These are phyloP conservation scores for Hymenotorrendiella dingleyae DNA, from an alignment of 2,329 filamentous ascomycete genomes.

Conservation along the genomic window DNA sequence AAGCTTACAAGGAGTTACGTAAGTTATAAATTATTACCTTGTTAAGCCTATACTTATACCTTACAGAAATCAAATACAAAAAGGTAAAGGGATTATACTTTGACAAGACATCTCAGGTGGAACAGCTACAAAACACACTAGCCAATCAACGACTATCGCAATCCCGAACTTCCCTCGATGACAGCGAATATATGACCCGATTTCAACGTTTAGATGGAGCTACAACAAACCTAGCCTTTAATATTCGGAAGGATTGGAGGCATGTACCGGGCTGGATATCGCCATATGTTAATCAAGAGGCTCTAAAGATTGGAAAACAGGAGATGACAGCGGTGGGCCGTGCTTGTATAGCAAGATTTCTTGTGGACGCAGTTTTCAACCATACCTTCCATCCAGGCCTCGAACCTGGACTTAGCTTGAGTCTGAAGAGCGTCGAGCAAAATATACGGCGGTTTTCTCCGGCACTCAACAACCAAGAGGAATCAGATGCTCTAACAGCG, in stretches of 20 bases:
- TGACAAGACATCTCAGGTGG: slow-evolving; percentile 82
- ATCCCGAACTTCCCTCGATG: slow-evolving; percentile 89
- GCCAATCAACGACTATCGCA: slow-evolving; percentile 93
- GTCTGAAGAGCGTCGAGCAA: slow-evolving; percentile 79
- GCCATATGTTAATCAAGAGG: slow-evolving; percentile 75
- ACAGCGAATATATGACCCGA: slow-evolving; percentile 84
- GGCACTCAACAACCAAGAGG: slow-evolving; percentile 70
- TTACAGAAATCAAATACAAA: slow-evolving; percentile 84
- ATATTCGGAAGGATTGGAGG: slow-evolving; percentile 92
- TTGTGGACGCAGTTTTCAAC: slow-evolving; percentile 87
- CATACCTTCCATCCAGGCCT: slow-evolving; percentile 88
- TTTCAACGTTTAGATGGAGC: slow-evolving; percentile 90
- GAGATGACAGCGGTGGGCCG: slow-evolving; percentile 97
- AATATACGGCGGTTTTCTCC: slow-evolving; percentile 78
- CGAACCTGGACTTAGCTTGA: slow-evolving; percentile 66
- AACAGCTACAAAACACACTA: slow-evolving; percentile 93
- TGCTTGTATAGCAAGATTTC: slow-evolving; percentile 81
- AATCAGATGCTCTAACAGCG: slow-evolving; percentile 78
- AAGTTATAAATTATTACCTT: slow-evolving; percentile 23
- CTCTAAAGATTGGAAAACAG: slow-evolving; percentile 80
- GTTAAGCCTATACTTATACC: slow-evolving; percentile 10
- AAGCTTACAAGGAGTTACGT: slow-evolving; percentile 38
- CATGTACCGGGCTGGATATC: slow-evolving; percentile 74
- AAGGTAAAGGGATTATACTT: slow-evolving; percentile 98
- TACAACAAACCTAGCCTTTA: slow-evolving; percentile 91